Evolutionary conservation across 1,139 yeast species (phyloP), one percentile per base, ranked within the genome.

Genomic region (Wickerhamomyces sp.): DNA sequence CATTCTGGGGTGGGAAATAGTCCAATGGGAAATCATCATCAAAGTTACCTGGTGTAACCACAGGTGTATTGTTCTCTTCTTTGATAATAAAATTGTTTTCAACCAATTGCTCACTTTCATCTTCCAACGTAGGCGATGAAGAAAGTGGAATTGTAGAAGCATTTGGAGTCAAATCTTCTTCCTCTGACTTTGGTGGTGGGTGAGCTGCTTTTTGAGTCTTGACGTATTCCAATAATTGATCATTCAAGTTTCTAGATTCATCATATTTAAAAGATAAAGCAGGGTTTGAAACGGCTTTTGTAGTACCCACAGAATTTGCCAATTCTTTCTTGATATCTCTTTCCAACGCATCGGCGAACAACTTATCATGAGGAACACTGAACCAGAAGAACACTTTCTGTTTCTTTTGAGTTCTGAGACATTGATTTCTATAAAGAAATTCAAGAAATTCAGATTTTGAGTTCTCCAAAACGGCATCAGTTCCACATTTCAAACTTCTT

Each of bases 321-420:
- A 64, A 58, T 51, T 89, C 96, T 52, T 86, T 80, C 58, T 88
- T 88, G 55, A 89, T 63, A 54, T 91, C 98, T 49, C 98, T 68
- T 59, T 89, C 97, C 37, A 91, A 64, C 1, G 97, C 97, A 59
- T 91, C 98, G 4, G 91, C 79, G 72, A 91, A 89, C 33, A 91
- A 64, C 53, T 85, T 80, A 56, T 91, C 96, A 61, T 91, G 97
- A 28, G 93, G 91, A 7, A 91, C 97, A 54, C 89, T 83, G 58
- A 85, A 89, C 98, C 98, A 91, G 58, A 82, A 88, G 57, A 91
- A 91, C 26, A 91, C 97, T 57, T 91, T 91, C 57, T 91, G 98
- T 56, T 91, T 91, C 68, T 91, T 91, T 54, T 91, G 97, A 1
- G 98, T 91, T 49, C 96, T 72, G 17, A 91, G 69, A 57, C 98